Evolutionary conservation across 768 basidiomycete species (phyloP).

Genomic region (Russula virescens): DNA sequence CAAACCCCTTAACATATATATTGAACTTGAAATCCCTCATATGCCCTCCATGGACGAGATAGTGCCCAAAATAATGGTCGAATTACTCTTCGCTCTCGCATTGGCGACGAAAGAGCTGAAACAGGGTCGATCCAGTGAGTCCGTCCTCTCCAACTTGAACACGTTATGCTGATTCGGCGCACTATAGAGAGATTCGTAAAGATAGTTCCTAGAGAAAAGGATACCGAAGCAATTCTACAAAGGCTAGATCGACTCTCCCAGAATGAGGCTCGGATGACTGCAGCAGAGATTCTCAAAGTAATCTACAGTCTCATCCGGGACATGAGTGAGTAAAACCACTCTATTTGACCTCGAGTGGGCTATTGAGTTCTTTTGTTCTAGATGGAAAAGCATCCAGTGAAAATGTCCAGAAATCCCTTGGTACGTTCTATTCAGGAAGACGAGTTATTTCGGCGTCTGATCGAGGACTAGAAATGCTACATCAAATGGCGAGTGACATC

Average conservation of each 20-base stretch:
- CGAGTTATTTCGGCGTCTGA: not conserved
- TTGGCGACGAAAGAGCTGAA: not conserved
- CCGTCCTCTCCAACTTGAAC: not conserved
- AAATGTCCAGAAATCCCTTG: not conserved
- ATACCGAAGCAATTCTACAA: not conserved
- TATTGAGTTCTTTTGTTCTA: not conserved
- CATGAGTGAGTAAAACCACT: not conserved
- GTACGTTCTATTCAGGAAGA: not conserved
- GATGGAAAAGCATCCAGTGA: not conserved
- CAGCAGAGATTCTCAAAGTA: not conserved
- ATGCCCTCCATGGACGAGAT: not conserved
- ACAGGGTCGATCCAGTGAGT: not conserved
- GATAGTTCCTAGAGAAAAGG: not conserved
- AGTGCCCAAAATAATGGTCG: not conserved
- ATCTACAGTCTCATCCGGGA: not conserved
- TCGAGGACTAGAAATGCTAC: not conserved
- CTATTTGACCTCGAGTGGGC: not conserved
- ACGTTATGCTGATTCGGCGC: not conserved
- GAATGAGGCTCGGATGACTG: not conserved
- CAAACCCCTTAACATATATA: not conserved
- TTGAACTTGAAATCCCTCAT: not conserved
- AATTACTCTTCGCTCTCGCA: not conserved
- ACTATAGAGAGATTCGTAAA: not conserved
- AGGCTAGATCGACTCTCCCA: not conserved
- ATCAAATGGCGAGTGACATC: not conserved